A percentile compares a stretch with the other conserved stretches of the same genome.
Evolutionary conservation across 176 grass and related monocot genomes (phyloP).

Genomic region (Ensete ventricosum): DNA sequence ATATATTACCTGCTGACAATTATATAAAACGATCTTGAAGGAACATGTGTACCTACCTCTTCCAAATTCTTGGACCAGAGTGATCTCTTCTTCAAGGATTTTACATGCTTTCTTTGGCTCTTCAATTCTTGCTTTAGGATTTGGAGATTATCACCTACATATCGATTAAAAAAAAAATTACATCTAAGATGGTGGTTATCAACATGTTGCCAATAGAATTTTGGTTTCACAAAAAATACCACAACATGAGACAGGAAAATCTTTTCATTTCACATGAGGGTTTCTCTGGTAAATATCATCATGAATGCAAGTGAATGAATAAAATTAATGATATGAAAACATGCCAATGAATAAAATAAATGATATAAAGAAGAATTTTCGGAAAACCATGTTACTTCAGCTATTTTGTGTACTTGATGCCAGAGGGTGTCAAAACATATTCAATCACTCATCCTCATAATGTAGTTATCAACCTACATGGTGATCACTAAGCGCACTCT

Average conservation of each 20-base stretch:
- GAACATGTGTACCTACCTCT: slow-evolving; percentile 61
- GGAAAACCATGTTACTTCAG: neutral
- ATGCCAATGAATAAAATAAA: no score
- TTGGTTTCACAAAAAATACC: no score
- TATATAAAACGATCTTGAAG: slow-evolving; percentile 24
- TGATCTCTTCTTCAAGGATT: slow-evolving; percentile 77
- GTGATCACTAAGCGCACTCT: no score
- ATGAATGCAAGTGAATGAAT: no score
- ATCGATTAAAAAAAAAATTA: slow-evolving; percentile 13
- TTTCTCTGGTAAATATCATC: no score
- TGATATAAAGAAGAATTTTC: neutral
- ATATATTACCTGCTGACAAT: neutral
- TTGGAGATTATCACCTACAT: slow-evolving; percentile 72
- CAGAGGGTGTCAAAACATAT: neutral
- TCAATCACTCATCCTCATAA: no score
- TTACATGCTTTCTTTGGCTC: slow-evolving; percentile 82
- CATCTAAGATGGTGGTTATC: neutral
- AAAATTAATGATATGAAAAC: no score
- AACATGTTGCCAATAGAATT: no score
- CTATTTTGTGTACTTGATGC: neutral
- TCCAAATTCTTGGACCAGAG: slow-evolving; percentile 94
- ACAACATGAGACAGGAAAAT: no score
- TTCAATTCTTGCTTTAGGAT: slow-evolving; percentile 91
- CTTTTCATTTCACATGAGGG: no score
- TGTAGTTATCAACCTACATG: no score